phyloP scores from a whole-genome alignment of 2,329 filamentous ascomycete species.

The Colletotrichum camelliae region DNA sequence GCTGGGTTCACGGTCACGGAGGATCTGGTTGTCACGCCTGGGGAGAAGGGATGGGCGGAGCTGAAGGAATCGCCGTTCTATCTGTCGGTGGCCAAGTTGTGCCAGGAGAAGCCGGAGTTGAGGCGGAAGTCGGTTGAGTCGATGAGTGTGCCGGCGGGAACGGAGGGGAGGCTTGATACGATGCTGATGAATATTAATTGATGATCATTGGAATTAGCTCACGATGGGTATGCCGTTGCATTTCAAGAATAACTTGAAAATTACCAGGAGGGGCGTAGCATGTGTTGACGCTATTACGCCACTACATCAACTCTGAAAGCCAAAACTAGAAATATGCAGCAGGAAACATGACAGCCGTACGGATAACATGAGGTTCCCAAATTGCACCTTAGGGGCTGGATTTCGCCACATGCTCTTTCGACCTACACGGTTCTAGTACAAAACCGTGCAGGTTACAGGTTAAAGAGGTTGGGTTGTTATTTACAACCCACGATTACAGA shows the following conservation, averaged over 20 bases:
- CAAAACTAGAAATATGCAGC: neutral
- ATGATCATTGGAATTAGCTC: neutral
- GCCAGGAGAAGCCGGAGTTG: neutral
- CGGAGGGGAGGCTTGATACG: neutral
- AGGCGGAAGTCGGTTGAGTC: neutral
- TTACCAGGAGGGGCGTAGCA: neutral
- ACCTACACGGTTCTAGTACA: too few relatives aligned
- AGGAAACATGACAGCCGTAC: neutral
- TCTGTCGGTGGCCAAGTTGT: neutral
- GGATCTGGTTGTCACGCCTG: neutral
- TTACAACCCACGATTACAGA: neutral
- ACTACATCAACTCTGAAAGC: neutral
- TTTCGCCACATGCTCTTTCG: too few relatives aligned
- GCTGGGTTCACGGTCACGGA: neutral
- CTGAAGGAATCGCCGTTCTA: neutral
- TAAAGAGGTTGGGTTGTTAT: too few relatives aligned
- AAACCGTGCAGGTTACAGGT: too few relatives aligned
- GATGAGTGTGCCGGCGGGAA: neutral
- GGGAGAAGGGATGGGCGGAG: neutral
- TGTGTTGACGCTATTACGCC: neutral
- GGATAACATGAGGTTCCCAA: neutral
- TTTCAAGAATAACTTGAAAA: neutral
- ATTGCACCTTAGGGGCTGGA: too few relatives aligned
- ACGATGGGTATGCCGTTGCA: rapidly evolving
- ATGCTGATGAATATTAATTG: neutral